Base-by-base conservation (phyloP, 2,329 filamentous ascomycete genomes). In the Stromatinia cepivora region DNA sequence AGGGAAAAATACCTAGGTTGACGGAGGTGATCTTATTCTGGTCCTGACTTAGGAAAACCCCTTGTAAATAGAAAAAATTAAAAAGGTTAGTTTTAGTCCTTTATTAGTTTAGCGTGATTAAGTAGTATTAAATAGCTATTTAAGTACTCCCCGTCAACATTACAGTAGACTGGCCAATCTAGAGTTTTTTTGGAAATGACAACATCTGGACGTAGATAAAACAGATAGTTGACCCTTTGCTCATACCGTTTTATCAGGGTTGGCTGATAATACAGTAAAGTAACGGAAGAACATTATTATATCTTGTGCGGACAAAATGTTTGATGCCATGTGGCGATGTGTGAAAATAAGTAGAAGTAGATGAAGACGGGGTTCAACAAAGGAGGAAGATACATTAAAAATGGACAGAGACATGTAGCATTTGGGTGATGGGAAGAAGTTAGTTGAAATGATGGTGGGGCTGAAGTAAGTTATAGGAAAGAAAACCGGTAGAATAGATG, bases 391-490 rank as follows among this genome's bases (percentile, higher is more conserved):
- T 42, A 46, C 10, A 36, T 66, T 34, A 34, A 25, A 42, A 66
- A 42, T 54, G 39, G 17, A 53, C 48, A 56, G 11, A 50, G n/a
- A 58, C 36, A 11, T n/a, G 34, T 58, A 39, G 34, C 11, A 17
- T 17, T 39, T 58, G 56, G 22, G 56, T 39, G 54, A 34, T 39
- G 34, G 13, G 34, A 56, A 42, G 50, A 56, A 56, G 52, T 28
- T 31, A 7, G 45, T 42, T 52, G 39, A 68, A 54, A 36, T 68
- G 39, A 63, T 64, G 66, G 66, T 68, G 66, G 66, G 57, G 57
- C 57, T 8, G 50, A n/a, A 54, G 31, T 42, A 20, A 62, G 42
- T 28, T 42, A 54, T 20, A 45, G 34, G 57, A 45, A 28, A 25
- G n/a, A 54, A 53, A 64, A 34, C n/a, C 20, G 50, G 58, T 52